phyloP scores from a whole-genome alignment of 176 grass and related monocot genomes.

The Aechmea fasciata region DNA sequence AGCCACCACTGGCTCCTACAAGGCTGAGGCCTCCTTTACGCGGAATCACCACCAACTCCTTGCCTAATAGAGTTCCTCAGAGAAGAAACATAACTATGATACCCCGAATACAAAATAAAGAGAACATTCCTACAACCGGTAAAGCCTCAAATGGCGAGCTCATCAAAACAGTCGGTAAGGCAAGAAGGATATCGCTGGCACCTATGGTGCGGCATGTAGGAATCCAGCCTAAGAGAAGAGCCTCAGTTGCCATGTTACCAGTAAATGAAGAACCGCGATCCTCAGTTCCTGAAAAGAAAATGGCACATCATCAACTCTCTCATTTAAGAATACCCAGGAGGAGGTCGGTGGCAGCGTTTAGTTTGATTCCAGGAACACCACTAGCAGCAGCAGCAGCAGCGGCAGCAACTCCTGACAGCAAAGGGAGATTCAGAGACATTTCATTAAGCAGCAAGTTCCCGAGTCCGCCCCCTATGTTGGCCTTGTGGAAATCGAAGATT shows the following conservation, averaged over 20 bases:
- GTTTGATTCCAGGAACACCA: constrained; percentile 29
- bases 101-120: constrained; percentile 40
- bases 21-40: constrained; percentile 45
- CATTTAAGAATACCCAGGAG: constrained; percentile 26
- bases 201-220: constrained; percentile 40
- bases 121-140: constrained; percentile 35
- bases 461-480: constrained; percentile 42
- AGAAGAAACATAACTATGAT: constrained; percentile 29
- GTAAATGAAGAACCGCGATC: constrained; percentile 25
- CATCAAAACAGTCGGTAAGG: constrained; percentile 40
- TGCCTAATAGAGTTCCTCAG: constrained; percentile 26
- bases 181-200: constrained; percentile 48
- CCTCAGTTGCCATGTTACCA: constrained; percentile 49
- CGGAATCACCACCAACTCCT: constrained; percentile 44
- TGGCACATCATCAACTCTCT: constrained; percentile 33
- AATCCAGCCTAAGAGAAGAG: constrained; percentile 56
- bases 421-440: constrained; percentile 21
- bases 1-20: constrained; percentile 51
- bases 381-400: constrained; percentile 9
- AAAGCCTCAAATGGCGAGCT: constrained; percentile 22
- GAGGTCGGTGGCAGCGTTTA: constrained; percentile 40
- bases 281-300: constrained; percentile 28
- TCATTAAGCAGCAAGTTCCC: constrained; percentile 48
- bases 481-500: constrained; percentile 42
- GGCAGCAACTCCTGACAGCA: constrained; percentile 40